Conservation (phyloP, 2,329 filamentous ascomycete genomes). For the Microcera coccophila region DNA sequence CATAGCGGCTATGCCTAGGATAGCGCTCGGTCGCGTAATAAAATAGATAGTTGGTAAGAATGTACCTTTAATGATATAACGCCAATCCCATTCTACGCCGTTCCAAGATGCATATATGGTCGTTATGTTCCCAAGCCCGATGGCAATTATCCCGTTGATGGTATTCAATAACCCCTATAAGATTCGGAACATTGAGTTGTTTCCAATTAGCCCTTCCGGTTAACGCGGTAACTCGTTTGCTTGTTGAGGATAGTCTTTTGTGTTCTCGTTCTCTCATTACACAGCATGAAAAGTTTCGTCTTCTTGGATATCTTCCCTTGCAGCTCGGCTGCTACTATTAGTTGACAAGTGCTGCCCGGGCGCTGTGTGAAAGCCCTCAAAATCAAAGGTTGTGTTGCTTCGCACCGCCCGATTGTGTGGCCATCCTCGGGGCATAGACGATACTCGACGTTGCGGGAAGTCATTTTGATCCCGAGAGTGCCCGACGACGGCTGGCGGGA, state of each 20-base stretch:
- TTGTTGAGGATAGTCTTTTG: neutral
- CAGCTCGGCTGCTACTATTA: no score
- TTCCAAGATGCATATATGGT: neutral
- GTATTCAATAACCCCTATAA: neutral
- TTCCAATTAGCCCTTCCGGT: neutral
- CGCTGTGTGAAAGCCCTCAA: slow-evolving; percentile 14
- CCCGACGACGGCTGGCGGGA: slow-evolving; percentile 14
- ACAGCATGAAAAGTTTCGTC: neutral
- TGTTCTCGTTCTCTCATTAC: neutral
- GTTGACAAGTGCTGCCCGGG: slow-evolving; percentile 14
- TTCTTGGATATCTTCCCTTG: neutral
- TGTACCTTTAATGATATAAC: neutral
- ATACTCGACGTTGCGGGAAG: slow-evolving; percentile 24
- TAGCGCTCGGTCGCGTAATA: no score
- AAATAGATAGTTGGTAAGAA: no score
- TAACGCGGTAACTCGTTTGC: neutral
- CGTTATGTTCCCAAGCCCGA: no score
- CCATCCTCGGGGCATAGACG: slow-evolving; percentile 39
- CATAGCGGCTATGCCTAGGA: no score
- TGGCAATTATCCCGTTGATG: no score
- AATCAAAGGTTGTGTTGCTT: slow-evolving; percentile 17
- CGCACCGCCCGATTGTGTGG: slow-evolving; percentile 31
- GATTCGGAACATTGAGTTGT: neutral
- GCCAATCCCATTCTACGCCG: neutral
- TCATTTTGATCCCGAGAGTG: slow-evolving; percentile 15